Percentiles rank a stretch among this genome's conserved stretches.
phyloP scores from a whole-genome alignment of 768 basidiomycete genomes.

The Mycena latifolia region DNA sequence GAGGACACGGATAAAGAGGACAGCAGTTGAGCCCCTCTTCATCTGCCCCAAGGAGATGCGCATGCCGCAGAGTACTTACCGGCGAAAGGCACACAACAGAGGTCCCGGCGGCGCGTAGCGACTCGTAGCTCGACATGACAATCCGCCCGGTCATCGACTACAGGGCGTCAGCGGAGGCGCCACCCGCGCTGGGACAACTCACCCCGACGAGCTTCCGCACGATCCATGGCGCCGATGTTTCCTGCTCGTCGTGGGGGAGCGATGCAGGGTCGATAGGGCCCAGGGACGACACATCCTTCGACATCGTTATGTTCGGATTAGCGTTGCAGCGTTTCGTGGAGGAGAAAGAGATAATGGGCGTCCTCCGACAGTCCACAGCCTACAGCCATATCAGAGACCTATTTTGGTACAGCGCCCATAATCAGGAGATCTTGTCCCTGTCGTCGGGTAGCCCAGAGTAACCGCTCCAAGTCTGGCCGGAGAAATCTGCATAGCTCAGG shows the following conservation, averaged over 20 bases:
- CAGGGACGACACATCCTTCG: slow-evolving; percentile 51
- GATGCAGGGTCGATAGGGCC: slow-evolving; percentile 65
- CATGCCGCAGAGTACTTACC: slow-evolving; percentile 51
- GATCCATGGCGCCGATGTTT: slow-evolving; percentile 73
- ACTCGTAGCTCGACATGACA: slow-evolving; percentile 74
- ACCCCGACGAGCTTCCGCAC: slow-evolving; percentile 75
- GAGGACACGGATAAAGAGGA: too few species aligned
- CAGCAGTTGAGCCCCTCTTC: too few species aligned
- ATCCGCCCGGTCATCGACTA: slow-evolving; percentile 75
- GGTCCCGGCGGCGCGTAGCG: slow-evolving; percentile 69
- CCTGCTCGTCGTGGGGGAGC: slow-evolving; percentile 57
- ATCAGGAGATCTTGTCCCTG: not conserved
- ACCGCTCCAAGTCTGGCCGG: not conserved
- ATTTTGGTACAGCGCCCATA: slow-evolving; percentile 3
- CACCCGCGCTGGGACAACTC: not conserved
- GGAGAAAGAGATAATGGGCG: not conserved
- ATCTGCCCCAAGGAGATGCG: too few species aligned
- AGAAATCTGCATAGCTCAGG: not conserved
- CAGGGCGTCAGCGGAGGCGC: not conserved
- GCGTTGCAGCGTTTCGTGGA: not conserved
- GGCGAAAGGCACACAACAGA: slow-evolving; percentile 73
- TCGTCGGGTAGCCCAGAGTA: not conserved
- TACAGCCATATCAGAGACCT: not conserved
- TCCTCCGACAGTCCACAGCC: not conserved
- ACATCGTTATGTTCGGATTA: slow-evolving; percentile 19